Evolutionary conservation across 345 rosid species (phyloP).

Genomic region (Citrus trifoliata): DNA sequence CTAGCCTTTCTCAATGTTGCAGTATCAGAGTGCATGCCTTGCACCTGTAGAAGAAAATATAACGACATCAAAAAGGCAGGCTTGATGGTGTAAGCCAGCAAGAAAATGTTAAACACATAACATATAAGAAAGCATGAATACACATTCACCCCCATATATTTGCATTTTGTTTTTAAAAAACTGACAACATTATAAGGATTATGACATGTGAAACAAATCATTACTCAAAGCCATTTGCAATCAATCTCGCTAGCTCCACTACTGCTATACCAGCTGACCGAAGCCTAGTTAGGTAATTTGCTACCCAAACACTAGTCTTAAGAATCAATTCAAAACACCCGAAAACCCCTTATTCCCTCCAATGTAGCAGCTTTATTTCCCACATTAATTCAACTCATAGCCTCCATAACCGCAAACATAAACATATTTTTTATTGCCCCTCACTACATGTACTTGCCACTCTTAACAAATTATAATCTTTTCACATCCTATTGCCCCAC

Average conservation of each 20-base stretch:
- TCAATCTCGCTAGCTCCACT: neutral
- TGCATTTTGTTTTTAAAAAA: neutral
- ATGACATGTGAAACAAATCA: neutral
- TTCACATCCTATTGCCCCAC: neutral
- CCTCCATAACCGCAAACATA: neutral
- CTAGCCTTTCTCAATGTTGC: slow-evolving; percentile 63
- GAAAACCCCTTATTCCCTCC: neutral
- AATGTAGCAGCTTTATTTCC: neutral
- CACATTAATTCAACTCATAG: neutral
- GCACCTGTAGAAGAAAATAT: slow-evolving; percentile 46
- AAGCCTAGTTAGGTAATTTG: neutral
- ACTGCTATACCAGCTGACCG: neutral
- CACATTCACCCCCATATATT: neutral
- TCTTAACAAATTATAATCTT: neutral
- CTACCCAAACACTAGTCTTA: neutral
- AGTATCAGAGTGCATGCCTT: slow-evolving; percentile 87
- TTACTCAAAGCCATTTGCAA: neutral
- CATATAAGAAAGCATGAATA: neutral
- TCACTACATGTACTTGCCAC: neutral
- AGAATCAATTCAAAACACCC: neutral
- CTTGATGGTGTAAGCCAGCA: neutral
- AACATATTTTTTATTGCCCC: neutral
- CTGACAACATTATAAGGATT: neutral
- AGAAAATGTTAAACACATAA: neutral
- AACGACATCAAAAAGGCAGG: slow-evolving; percentile 7